A percentile compares a stretch with the other conserved stretches of the same genome.
Conservation (phyloP, 208 protist species). For the Phytomonas serpens region DNA sequence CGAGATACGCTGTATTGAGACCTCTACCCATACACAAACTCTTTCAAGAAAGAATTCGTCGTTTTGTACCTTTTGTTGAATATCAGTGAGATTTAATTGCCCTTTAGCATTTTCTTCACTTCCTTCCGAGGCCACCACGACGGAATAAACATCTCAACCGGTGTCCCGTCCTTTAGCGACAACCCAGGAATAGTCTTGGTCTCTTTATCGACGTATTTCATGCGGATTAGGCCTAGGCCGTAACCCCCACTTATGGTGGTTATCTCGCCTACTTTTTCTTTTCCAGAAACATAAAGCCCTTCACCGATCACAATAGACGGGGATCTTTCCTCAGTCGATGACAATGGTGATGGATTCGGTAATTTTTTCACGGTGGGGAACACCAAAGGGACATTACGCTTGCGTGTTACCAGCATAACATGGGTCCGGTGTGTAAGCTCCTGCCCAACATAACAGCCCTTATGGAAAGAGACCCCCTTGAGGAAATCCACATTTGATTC, state of each 20-base stretch:
- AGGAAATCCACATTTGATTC: constrained; percentile 92
- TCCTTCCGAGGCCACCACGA: constrained; percentile 70
- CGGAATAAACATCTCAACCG: constrained; percentile 34
- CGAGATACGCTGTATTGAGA: constrained; percentile 10
- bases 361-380: constrained; percentile 15
- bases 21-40: background rate
- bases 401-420: constrained; percentile 90
- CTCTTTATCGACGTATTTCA: constrained; percentile 57
- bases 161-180: constrained; percentile 25
- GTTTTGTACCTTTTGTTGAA: background rate
- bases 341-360: no score
- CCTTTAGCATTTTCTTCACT: constrained; percentile 63
- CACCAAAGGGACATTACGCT: constrained; percentile 80
- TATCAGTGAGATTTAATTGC: constrained; percentile 15
- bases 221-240: constrained; percentile 57
- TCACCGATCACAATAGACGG: constrained; percentile 22
- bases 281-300: constrained; percentile 24
- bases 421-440: constrained; percentile 94
- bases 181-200: constrained; percentile 38
- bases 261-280: constrained; percentile 60
- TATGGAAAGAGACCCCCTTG: constrained; percentile 87
- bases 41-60: background rate
- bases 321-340: background rate
- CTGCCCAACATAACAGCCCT: constrained; percentile 96
- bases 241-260: constrained; percentile 29